Evolutionary conservation across 495 filamentous ascomycete species (phyloP).

Genomic region (Lentithecium fluviatile): DNA sequence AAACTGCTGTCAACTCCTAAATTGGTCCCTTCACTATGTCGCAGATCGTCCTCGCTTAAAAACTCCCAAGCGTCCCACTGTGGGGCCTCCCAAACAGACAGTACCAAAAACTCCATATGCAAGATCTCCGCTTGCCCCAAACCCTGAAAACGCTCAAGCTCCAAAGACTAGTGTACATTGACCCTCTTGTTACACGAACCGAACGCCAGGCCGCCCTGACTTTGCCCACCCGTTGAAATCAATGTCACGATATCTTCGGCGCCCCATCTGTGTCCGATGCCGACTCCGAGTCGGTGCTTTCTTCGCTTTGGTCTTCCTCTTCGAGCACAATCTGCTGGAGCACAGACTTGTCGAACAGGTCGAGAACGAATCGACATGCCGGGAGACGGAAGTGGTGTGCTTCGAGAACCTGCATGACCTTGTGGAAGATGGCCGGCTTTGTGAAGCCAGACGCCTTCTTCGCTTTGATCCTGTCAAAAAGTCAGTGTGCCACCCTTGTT

Average conservation of each 20-base stretch:
- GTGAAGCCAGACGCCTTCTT: slow-evolving; percentile 69
- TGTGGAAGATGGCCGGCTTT: slow-evolving; percentile 73
- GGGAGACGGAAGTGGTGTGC: slow-evolving; percentile 83
- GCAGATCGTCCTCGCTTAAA: background rate
- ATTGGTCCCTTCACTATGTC: background rate
- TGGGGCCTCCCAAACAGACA: background rate
- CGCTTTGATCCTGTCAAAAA: slow-evolving; percentile 57
- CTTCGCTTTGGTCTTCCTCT: slow-evolving; percentile 51
- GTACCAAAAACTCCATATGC: slow-evolving; percentile 18
- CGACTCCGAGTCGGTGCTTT: slow-evolving; percentile 26
- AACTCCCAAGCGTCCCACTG: background rate
- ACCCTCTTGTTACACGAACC: slow-evolving; percentile 12
- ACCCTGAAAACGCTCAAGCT: slow-evolving; percentile 3
- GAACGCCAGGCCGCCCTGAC: slow-evolving; percentile 10
- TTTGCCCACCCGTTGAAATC: background rate
- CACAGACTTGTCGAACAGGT: slow-evolving; percentile 88
- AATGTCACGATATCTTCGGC: background rate
- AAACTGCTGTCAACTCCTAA: background rate
- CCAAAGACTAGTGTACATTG: slow-evolving; percentile 17
- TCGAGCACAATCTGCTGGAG: slow-evolving; percentile 75
- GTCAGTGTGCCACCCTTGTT: slow-evolving; percentile 5
- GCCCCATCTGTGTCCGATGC: slow-evolving; percentile 23
- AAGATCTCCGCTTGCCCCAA: slow-evolving; percentile 9
- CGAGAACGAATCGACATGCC: slow-evolving; percentile 82
- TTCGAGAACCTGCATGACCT: slow-evolving; percentile 82